A percentile compares a stretch with the other conserved stretches of the same genome.
These are phyloP conservation scores for Nannochloropsis oceanica DNA, from an alignment of 108 stramenopile genomes.

Conservation along the genomic window DNA sequence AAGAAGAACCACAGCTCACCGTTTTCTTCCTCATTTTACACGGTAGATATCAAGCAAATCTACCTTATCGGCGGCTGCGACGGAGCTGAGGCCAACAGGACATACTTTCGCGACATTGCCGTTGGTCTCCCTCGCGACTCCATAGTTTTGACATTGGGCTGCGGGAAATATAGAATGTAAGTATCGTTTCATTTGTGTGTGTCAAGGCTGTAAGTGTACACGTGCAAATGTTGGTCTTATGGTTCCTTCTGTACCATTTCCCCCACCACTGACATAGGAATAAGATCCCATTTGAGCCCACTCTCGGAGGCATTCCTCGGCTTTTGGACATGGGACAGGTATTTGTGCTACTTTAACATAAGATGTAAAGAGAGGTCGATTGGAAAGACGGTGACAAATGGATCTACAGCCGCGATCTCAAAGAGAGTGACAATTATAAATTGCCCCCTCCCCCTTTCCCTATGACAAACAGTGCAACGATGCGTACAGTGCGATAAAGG, in stretches of 20 bases:
- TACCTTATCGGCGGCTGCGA: conserved; percentile 71
- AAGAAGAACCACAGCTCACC: neutral
- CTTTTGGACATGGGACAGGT: conserved; percentile 64
- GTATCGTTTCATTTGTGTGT: neutral
- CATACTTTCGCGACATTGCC: conserved; percentile 58
- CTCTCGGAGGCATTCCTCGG: conserved; percentile 46
- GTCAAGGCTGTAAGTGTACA: neutral
- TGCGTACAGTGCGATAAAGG: conserved; percentile 54
- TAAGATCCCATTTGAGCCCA: neutral
- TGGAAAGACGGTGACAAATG: too few relatives aligned
- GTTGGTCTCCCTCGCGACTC: conserved; percentile 52
- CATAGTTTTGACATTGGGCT: conserved; percentile 57
- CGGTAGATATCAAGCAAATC: conserved; percentile 43
- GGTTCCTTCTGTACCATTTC: neutral
- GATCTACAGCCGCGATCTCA: too few relatives aligned
- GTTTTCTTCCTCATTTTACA: neutral
- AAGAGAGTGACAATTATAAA: too few relatives aligned
- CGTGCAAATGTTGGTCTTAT: neutral
- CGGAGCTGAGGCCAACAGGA: conserved; percentile 56
- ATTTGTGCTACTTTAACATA: too few relatives aligned
- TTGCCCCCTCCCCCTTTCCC: too few relatives aligned
- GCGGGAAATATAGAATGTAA: conserved; percentile 61
- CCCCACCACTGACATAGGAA: neutral
- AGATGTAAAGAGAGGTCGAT: too few relatives aligned
- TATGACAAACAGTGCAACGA: conserved; percentile 45